Evolutionary conservation across 805 yeast species (phyloP), one percentile per base, ranked within the genome.

Genomic region (Pichia nakasei): DNA sequence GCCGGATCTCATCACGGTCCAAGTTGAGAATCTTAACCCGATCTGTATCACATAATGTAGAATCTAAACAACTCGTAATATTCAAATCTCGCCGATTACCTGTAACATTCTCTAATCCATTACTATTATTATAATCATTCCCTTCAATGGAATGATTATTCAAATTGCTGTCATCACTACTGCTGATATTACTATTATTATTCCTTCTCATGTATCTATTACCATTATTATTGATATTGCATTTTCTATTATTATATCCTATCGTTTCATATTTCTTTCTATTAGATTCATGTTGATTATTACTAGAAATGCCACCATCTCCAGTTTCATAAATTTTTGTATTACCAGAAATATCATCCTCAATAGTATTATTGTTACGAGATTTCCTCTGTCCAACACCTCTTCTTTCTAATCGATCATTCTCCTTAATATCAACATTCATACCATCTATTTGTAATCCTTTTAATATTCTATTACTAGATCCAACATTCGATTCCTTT

Each of bases 391-490:
- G 35, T 3, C 42, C 43, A 29, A 22, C 32, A 13, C 32, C 32
- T 29, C 32, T 29, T 29, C 32, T 29, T 8, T 29, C 32, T 13
- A 29, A 13, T 13, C 32, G 7, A 17, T 32, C 40, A 22, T 35
- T 45, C 13, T 27, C 42, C 9, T 31, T 11, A 24, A 39, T 13
- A 37, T 43, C 51, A 8, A 48, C 41, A 22, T 29, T 42, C 39
- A 47, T 38, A 27, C 46, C 51, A 29, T 39, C 51, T 34, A 42
- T 42, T 33, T 45, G 44, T 33, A 48, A 32, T 33, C 42, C 49
- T 40, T 37, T 45, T 13, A 48, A 31, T 13, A 48, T 20, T 38
- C 48, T 27, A 26, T 40, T 44, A 17, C 39, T 34, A 1, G 22
- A 22, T 26, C 22, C 26, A 17, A 38, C 34, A 31, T 31, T 43